A percentile compares a stretch with the other conserved stretches of the same genome.
These are phyloP conservation scores for Suillus brevipes DNA, from an alignment of 768 basidiomycete species.

Conservation along the genomic window DNA sequence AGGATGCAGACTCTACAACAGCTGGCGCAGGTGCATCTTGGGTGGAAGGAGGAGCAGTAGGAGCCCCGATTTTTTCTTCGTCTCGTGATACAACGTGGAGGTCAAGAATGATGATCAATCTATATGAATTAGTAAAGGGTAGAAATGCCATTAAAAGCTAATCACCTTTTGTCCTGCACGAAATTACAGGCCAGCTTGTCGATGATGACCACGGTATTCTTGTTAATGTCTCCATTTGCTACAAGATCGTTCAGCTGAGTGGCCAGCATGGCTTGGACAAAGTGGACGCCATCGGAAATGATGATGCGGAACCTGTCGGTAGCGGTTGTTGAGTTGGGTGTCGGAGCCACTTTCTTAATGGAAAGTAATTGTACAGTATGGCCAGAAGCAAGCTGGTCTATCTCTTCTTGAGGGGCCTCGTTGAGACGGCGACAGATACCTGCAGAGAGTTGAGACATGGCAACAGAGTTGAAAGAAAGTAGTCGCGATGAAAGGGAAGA, in stretches of 20 bases:
- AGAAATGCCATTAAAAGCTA: constrained; percentile 1
- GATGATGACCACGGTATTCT: constrained; percentile 67
- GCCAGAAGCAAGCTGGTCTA: constrained; percentile 29
- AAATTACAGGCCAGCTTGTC: constrained; percentile 80
- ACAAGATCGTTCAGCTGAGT: constrained; percentile 85
- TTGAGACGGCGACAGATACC: constrained; percentile 57
- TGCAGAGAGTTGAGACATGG: constrained; percentile 54
- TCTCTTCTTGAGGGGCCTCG: constrained; percentile 34
- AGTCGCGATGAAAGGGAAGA: neutral
- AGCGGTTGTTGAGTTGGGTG: constrained; percentile 30
- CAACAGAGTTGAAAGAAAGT: neutral
- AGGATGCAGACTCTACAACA: constrained; percentile 27
- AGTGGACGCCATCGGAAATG: constrained; percentile 85
- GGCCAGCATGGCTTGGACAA: constrained; percentile 92
- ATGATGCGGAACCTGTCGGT: constrained; percentile 76
- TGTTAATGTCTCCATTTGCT: constrained; percentile 58
- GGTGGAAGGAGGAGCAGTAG: constrained; percentile 40
- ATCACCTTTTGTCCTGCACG: constrained; percentile 82
- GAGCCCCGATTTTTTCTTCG: constrained; percentile 76
- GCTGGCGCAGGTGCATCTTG: constrained; percentile 28
- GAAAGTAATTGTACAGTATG: constrained; percentile 79
- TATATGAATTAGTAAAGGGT: constrained; percentile 29
- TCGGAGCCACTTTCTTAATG: constrained; percentile 67
- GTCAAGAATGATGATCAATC: constrained; percentile 79
- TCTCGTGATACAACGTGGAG: constrained; percentile 54